These are phyloP conservation scores for Candida pseudoviswanathii DNA, from an alignment of 1,139 yeast species.

Conservation along the genomic window DNA sequence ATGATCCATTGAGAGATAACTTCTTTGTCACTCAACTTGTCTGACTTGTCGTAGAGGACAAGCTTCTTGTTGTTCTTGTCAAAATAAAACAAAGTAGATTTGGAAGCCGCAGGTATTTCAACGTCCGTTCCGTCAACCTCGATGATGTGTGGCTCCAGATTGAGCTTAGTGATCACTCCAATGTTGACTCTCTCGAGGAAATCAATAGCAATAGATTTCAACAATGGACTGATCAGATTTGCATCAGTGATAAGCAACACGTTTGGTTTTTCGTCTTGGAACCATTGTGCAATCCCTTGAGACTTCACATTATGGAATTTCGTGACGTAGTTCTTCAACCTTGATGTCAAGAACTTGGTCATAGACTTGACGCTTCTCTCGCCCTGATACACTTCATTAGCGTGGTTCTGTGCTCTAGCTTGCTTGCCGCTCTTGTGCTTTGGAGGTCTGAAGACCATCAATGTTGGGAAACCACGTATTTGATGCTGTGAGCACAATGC, in stretches of 20 bases:
- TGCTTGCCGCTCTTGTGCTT: slow-evolving; percentile 38
- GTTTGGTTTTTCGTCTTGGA: slow-evolving; percentile 25
- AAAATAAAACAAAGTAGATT: slow-evolving; percentile 33
- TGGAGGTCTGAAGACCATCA: slow-evolving; percentile 83
- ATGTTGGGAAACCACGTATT: slow-evolving; percentile 79
- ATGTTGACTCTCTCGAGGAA: slow-evolving; percentile 45
- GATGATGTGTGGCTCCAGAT: slow-evolving; percentile 21
- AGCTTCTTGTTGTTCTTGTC: slow-evolving; percentile 26
- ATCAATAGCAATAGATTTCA: slow-evolving; percentile 77
- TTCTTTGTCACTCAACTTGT: slow-evolving; percentile 33
- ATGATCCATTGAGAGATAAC: slow-evolving; percentile 39
- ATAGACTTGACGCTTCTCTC: slow-evolving; percentile 64
- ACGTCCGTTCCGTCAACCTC: slow-evolving; percentile 24
- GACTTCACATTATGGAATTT: slow-evolving; percentile 37
- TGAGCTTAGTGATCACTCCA: slow-evolving; percentile 25
- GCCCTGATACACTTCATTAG: slow-evolving; percentile 69
- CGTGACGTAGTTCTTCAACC: slow-evolving; percentile 74
- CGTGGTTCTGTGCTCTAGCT: slow-evolving; percentile 40
- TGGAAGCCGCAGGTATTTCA: slow-evolving; percentile 22
- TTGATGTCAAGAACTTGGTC: slow-evolving; percentile 56
- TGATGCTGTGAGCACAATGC: slow-evolving; percentile 67
- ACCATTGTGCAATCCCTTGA: slow-evolving; percentile 32
- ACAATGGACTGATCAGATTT: slow-evolving; percentile 56
- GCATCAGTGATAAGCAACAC: slow-evolving; percentile 51
- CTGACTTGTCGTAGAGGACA: slow-evolving; percentile 22